These are phyloP conservation scores for Candida caryicola DNA, from an alignment of 805 yeast genomes.

Conservation along the genomic window DNA sequence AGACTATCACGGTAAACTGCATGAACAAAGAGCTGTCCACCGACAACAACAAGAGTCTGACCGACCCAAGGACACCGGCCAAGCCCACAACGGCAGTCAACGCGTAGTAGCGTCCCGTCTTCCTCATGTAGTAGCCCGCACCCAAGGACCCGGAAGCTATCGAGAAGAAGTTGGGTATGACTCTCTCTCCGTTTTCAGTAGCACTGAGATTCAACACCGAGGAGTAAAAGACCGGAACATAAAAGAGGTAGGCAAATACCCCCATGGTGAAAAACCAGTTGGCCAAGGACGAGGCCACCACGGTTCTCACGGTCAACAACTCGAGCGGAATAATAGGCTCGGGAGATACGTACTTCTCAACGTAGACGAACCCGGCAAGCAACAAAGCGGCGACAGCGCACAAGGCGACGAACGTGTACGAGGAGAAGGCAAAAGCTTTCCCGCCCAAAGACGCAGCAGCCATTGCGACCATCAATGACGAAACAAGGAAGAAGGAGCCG, in stretches of 20 bases:
- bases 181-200: constrained; percentile 54
- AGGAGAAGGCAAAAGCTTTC: constrained; percentile 46
- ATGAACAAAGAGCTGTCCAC: constrained; percentile 28
- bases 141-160: constrained; percentile 64
- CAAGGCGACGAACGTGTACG: constrained; percentile 37
- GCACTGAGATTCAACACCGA: constrained; percentile 53
- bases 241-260: constrained; percentile 60
- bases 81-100: constrained; percentile 44
- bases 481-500: constrained; percentile 62
- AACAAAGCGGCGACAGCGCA: constrained; percentile 33
- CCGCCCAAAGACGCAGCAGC: constrained; percentile 68
- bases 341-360: constrained; percentile 49
- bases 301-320: constrained; percentile 56
- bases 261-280: constrained; percentile 74
- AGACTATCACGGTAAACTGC: constrained; percentile 45
- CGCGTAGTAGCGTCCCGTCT: constrained; percentile 61
- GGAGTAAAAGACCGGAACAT: constrained; percentile 65
- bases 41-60: constrained; percentile 28
- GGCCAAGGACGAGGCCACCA: constrained; percentile 61
- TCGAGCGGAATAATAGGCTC: constrained; percentile 70
- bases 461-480: constrained; percentile 57
- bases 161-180: constrained; percentile 66
- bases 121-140: constrained; percentile 65
- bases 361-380: constrained; percentile 43
- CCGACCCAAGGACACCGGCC: constrained; percentile 47